Evolutionary conservation across 495 filamentous ascomycete genomes (phyloP).

Genomic region (Thozetella sp.): DNA sequence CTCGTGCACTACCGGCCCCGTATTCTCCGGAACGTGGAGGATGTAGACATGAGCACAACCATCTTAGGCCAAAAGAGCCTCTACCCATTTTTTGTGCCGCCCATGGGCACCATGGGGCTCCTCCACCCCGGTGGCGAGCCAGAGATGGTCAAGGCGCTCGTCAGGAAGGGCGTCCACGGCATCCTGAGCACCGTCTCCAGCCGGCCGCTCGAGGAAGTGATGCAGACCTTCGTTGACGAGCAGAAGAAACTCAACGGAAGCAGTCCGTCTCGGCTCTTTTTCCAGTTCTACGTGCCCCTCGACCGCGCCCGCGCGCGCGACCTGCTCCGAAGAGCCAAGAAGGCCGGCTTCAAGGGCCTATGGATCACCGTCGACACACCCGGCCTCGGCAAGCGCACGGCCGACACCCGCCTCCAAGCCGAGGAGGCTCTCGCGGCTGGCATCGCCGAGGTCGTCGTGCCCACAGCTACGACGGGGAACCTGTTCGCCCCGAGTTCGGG

Average conservation of each 20-base stretch:
- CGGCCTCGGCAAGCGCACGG: slow-evolving; percentile 54
- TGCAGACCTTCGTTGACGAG: slow-evolving; percentile 49
- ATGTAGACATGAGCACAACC: not conserved
- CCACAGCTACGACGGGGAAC: slow-evolving; percentile 55
- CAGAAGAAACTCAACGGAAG: not conserved
- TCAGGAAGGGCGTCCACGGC: slow-evolving; percentile 4
- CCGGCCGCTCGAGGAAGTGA: slow-evolving; percentile 61
- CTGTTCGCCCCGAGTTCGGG: slow-evolving; percentile 1
- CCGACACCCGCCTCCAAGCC: slow-evolving; percentile 33
- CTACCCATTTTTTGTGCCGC: slow-evolving; percentile 25
- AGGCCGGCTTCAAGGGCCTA: slow-evolving; percentile 57
- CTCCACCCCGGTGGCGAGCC: slow-evolving; percentile 56
- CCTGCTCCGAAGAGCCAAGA: slow-evolving; percentile 53
- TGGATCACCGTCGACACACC: slow-evolving; percentile 69
- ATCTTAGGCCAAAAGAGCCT: slow-evolving; percentile 3
- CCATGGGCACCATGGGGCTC: slow-evolving; percentile 64
- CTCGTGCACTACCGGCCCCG: slow-evolving; percentile 85
- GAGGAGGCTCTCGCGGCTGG: slow-evolving; percentile 54
- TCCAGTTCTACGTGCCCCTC: slow-evolving; percentile 67
- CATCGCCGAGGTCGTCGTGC: slow-evolving; percentile 65
- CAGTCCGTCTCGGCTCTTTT: slow-evolving; percentile 47
- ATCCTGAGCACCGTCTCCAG: slow-evolving; percentile 62
- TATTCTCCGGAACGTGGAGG: slow-evolving; percentile 67
- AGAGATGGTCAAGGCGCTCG: slow-evolving; percentile 45
- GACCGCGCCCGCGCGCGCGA: slow-evolving; percentile 62